Conservation (phyloP, 345 rosid genomes). For the Salix exigua region DNA sequence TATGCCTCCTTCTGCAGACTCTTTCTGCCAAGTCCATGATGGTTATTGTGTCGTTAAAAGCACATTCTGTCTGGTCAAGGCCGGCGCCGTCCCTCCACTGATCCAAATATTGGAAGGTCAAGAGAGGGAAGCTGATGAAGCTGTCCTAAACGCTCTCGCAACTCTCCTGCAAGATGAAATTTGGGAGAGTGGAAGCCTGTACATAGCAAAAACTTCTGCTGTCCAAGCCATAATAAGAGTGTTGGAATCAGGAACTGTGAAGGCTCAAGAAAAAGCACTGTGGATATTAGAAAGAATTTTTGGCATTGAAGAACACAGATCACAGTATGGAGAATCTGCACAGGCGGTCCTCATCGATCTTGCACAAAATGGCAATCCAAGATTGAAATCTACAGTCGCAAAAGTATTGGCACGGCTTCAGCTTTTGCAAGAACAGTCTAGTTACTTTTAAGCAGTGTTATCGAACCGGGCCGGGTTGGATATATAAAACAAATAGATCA, state of each 20-base stretch:
- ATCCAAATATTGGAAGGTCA: conserved; percentile 42
- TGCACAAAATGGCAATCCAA: conserved; percentile 49
- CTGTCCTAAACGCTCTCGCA: conserved; percentile 44
- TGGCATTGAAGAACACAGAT: conserved; percentile 40
- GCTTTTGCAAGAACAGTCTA: conserved; percentile 53
- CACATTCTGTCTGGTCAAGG: conserved; percentile 62
- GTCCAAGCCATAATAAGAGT: conserved; percentile 42
- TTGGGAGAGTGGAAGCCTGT: conserved; percentile 55
- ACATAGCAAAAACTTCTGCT: conserved; percentile 34
- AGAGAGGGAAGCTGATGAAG: conserved; percentile 55
- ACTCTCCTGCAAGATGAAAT: conserved; percentile 59
- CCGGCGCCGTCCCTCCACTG: conserved; percentile 47
- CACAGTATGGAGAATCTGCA: conserved; percentile 41
- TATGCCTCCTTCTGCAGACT: conserved; percentile 34
- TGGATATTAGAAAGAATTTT: conserved; percentile 56
- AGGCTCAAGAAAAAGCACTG: conserved; percentile 54
- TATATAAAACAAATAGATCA: too few species aligned
- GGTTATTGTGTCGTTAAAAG: conserved; percentile 42
- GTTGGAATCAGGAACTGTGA: conserved; percentile 35
- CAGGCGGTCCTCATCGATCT: conserved; percentile 53
- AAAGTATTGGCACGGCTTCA: conserved; percentile 54
- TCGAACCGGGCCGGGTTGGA: too few species aligned
- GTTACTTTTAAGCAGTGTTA: conserved; percentile 39
- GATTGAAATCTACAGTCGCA: conserved; percentile 41
- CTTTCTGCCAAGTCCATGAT: conserved; percentile 53